A percentile compares a stretch with the other conserved stretches of the same genome.
Evolutionary conservation across 345 rosid genomes (phyloP).

Genomic region (Garcia nutans): DNA sequence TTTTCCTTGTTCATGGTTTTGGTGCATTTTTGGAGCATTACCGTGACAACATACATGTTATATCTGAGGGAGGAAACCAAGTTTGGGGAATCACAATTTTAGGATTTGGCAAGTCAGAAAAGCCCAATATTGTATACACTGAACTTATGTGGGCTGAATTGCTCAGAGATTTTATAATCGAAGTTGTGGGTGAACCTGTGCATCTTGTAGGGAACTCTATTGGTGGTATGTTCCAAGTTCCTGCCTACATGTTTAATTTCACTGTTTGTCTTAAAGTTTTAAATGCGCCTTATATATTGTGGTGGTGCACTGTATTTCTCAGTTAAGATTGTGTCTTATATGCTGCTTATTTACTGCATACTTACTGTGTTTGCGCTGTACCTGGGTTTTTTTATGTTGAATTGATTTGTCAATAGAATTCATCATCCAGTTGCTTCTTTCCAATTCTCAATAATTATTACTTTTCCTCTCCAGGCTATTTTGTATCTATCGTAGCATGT

Average conservation of each 20-base stretch:
- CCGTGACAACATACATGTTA: constrained; percentile 57
- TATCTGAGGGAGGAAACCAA: constrained; percentile 53
- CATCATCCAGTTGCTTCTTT: constrained; percentile 5
- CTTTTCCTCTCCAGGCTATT: constrained; percentile 54
- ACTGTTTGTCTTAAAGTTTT: background rate
- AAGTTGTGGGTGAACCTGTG: constrained; percentile 76
- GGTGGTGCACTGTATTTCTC: background rate
- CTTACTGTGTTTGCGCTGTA: no score
- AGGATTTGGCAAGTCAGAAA: constrained; percentile 93
- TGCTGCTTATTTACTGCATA: background rate
- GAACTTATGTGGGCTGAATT: constrained; percentile 88
- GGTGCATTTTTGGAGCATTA: constrained; percentile 92
- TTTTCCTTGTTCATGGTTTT: constrained; percentile 90
- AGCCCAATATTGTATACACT: constrained; percentile 77
- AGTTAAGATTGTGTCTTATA: background rate
- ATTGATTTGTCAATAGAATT: background rate
- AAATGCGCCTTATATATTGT: background rate
- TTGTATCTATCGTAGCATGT: constrained; percentile 56
- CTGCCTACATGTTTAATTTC: background rate
- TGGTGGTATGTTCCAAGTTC: constrained; percentile 56
- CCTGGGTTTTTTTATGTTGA: background rate
- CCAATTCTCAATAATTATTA: constrained; percentile 4
- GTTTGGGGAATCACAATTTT: constrained; percentile 76
- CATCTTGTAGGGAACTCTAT: constrained; percentile 84
- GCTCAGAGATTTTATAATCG: constrained; percentile 74